phyloP scores from a whole-genome alignment of 2,329 filamentous ascomycete species.

The Fusarium nelsonii region DNA sequence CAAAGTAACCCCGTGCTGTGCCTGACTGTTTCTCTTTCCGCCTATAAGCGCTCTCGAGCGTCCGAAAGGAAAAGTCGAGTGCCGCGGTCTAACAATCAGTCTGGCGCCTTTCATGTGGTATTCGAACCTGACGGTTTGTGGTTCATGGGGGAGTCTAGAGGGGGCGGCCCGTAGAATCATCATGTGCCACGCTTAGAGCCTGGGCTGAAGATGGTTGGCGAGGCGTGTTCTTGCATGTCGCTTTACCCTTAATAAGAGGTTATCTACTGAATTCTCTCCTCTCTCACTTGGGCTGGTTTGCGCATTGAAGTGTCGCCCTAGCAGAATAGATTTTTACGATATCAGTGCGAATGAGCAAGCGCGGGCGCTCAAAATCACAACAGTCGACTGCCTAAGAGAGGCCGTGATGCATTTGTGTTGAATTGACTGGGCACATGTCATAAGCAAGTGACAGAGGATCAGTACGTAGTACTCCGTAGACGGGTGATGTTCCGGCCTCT shows the following conservation, averaged over 20 bases:
- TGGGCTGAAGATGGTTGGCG: constrained; percentile 21
- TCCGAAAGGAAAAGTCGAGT: constrained; percentile 11
- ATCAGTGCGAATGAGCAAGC: background rate
- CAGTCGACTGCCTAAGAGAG: constrained; percentile 2
- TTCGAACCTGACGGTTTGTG: constrained; percentile 11
- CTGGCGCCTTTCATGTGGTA: constrained; percentile 35
- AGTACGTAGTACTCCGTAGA: background rate
- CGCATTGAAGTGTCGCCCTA: background rate
- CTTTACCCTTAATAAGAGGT: background rate
- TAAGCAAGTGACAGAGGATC: constrained; percentile 19
- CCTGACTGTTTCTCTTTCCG: constrained; percentile 14
- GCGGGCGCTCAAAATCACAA: background rate
- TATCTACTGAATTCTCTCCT: background rate
- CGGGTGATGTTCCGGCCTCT: constrained; percentile 11
- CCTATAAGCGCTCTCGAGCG: constrained; percentile 6
- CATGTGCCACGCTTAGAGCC: constrained; percentile 32
- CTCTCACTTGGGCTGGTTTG: background rate
- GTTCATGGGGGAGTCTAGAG: constrained; percentile 15
- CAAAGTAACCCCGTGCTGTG: constrained; percentile 11
- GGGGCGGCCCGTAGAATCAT: constrained; percentile 18
- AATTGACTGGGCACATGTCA: constrained; percentile 20
- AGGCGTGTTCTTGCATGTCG: constrained; percentile 7
- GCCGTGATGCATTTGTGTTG: constrained; percentile 10
- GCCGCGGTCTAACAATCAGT: constrained; percentile 20
- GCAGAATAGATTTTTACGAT: background rate